phyloP scores from a whole-genome alignment of 306 rosid species.

The Trifolium fragiferum region DNA sequence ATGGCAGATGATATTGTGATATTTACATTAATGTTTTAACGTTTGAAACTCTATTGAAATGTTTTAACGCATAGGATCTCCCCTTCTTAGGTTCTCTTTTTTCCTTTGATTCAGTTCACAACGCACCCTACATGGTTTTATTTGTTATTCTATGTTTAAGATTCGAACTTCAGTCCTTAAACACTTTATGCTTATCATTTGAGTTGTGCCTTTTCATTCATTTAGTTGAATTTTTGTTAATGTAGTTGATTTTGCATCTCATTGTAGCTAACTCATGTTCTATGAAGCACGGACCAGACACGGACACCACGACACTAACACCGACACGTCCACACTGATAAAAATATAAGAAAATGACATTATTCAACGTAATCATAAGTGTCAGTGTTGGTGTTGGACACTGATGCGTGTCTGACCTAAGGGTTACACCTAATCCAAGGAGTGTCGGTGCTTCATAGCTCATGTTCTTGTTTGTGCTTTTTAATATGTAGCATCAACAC shows the following conservation, averaged over 20 bases:
- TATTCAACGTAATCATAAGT: not conserved
- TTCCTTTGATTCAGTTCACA: not conserved
- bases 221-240: constrained; percentile 25
- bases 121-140: not conserved
- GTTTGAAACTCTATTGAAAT: too few species aligned
- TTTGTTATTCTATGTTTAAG: not conserved
- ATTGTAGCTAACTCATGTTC: not conserved
- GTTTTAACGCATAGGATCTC: constrained; percentile 82
- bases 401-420: not conserved
- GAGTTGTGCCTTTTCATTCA: constrained; percentile 22
- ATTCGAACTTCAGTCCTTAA: not conserved
- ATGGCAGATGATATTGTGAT: too few species aligned
- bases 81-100: constrained; percentile 65
- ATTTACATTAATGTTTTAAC: too few species aligned
- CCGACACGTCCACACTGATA: not conserved
- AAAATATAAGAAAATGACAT: not conserved
- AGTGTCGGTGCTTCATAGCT: too few species aligned
- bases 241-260: not conserved
- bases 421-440: too few species aligned
- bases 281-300: not conserved
- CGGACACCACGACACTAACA: too few species aligned
- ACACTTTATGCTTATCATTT: constrained; percentile 4
- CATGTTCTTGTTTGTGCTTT: constrained; percentile 3
- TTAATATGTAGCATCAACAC: not conserved
- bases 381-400: not conserved